These are phyloP conservation scores for Ganoderma meredithae DNA, from an alignment of 1,284 basidiomycete genomes.

Conservation along the genomic window DNA sequence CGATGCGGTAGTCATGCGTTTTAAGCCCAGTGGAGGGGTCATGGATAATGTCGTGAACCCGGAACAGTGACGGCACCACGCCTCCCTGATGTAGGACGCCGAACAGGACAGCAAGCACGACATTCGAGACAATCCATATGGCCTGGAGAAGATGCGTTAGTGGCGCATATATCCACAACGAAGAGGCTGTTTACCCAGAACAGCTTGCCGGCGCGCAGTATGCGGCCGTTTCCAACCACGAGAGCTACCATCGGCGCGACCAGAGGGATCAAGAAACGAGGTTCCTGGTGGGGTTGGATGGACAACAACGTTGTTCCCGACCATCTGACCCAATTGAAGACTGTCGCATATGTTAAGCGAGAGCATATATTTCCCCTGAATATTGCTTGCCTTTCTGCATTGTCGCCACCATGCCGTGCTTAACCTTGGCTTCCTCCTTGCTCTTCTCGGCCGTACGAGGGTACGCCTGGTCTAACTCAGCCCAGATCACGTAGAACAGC, in stretches of 20 bases:
- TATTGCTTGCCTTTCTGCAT: conserved; percentile 27
- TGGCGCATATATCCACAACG: neutral
- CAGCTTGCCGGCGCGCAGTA: conserved; percentile 36
- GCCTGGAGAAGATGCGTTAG: conserved; percentile 30
- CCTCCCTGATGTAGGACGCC: conserved; percentile 52
- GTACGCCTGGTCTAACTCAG: conserved; percentile 25
- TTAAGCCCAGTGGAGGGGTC: neutral
- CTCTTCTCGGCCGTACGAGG: conserved; percentile 17
- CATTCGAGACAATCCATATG: conserved; percentile 43
- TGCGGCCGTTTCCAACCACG: conserved; percentile 37
- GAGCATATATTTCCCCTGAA: neutral
- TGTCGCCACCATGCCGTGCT: conserved; percentile 20
- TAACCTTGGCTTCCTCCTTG: conserved; percentile 14
- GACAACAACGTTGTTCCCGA: conserved; percentile 44
- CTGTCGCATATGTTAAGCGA: conserved; percentile 28
- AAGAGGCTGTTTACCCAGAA: conserved; percentile 44
- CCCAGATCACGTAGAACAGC: conserved; percentile 35
- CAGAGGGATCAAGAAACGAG: conserved; percentile 49
- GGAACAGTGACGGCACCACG: conserved; percentile 48
- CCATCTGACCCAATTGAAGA: conserved; percentile 41
- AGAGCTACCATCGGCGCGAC: conserved; percentile 45
- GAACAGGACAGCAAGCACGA: conserved; percentile 42
- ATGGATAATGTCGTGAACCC: conserved; percentile 40
- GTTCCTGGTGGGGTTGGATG: conserved; percentile 49
- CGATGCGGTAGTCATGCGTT: conserved; percentile 28